phyloP scores from a whole-genome alignment of 2,329 filamentous ascomycete species.

The Ceratocystis alfenasii region DNA sequence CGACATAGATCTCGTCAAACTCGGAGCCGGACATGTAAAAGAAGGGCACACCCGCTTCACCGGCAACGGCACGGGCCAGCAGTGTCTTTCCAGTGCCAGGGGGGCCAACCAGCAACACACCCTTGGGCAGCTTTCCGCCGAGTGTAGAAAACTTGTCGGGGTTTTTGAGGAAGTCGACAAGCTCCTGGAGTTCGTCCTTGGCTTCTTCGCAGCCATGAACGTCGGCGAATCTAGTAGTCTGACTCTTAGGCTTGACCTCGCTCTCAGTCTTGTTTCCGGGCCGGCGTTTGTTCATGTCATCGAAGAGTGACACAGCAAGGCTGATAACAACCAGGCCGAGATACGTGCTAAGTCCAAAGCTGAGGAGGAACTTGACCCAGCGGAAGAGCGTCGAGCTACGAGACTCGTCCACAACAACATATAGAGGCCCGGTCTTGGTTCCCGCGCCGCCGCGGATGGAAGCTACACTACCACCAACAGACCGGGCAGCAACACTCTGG shows the following conservation, averaged over 20 bases:
- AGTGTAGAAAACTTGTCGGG: constrained; percentile 88
- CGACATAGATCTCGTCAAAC: constrained; percentile 97
- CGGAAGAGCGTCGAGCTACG: constrained; percentile 68
- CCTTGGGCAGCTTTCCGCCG: constrained; percentile 92
- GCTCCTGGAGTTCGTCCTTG: constrained; percentile 92
- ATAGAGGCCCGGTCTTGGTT: constrained; percentile 71
- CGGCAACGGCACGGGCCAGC: constrained; percentile 85
- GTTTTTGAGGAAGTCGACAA: constrained; percentile 90
- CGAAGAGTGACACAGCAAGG: constrained; percentile 50
- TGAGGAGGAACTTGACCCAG: constrained; percentile 77
- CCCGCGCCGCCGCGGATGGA: constrained; percentile 48
- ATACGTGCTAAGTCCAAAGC: constrained; percentile 69
- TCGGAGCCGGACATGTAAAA: constrained; percentile 99
- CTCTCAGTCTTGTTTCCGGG: constrained; percentile 60
- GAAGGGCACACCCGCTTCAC: constrained; percentile 94
- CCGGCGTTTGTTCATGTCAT: constrained; percentile 64
- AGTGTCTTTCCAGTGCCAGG: constrained; percentile 97
- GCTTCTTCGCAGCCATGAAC: constrained; percentile 97
- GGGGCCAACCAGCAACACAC: constrained; percentile 86
- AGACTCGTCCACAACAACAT: constrained; percentile 91
- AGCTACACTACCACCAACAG: constrained; percentile 54
- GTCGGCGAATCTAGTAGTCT: constrained; percentile 81
- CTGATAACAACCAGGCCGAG: constrained; percentile 67
- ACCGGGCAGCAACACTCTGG: constrained; percentile 66
- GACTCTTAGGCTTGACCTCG: constrained; percentile 84